Conservation (phyloP, 108 stramenopile species). For the Conticribra weissflogii region DNA sequence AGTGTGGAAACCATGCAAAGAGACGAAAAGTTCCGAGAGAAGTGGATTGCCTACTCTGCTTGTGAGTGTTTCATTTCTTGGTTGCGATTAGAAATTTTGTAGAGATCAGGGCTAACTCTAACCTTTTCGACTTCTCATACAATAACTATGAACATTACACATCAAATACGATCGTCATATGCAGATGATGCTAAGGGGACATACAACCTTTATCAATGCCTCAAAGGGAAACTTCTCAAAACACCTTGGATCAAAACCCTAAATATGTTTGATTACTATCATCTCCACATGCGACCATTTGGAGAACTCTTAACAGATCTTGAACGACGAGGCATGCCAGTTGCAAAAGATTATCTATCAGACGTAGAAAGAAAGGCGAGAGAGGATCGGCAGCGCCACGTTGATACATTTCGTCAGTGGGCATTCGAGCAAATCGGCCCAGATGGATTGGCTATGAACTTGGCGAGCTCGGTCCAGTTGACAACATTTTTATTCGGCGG, state of each 20-base stretch:
- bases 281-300: slow-evolving; percentile 88
- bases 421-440: slow-evolving; percentile 68
- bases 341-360: slow-evolving; percentile 88
- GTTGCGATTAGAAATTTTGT: no score
- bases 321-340: slow-evolving; percentile 94
- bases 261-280: slow-evolving; percentile 94
- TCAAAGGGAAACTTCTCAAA: slow-evolving; percentile 40
- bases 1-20: slow-evolving; percentile 90
- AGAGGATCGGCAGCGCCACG: slow-evolving; percentile 74
- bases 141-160: background rate
- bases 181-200: slow-evolving; percentile 65
- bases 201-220: slow-evolving; percentile 55
- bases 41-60: slow-evolving; percentile 92
- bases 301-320: slow-evolving; percentile 97
- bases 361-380: slow-evolving; percentile 81
- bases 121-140: slow-evolving; percentile 37
- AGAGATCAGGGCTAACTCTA: no score
- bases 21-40: slow-evolving; percentile 61
- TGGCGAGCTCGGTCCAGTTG: slow-evolving; percentile 82
- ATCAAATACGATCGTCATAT: background rate
- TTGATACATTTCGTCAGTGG: slow-evolving; percentile 78
- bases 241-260: slow-evolving; percentile 51
- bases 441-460: slow-evolving; percentile 88
- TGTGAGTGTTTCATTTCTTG: slow-evolving; percentile 38
- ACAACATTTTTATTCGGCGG: slow-evolving; percentile 93